Conservation (phyloP, 495 filamentous ascomycete genomes). For the Viridothelium virens region DNA sequence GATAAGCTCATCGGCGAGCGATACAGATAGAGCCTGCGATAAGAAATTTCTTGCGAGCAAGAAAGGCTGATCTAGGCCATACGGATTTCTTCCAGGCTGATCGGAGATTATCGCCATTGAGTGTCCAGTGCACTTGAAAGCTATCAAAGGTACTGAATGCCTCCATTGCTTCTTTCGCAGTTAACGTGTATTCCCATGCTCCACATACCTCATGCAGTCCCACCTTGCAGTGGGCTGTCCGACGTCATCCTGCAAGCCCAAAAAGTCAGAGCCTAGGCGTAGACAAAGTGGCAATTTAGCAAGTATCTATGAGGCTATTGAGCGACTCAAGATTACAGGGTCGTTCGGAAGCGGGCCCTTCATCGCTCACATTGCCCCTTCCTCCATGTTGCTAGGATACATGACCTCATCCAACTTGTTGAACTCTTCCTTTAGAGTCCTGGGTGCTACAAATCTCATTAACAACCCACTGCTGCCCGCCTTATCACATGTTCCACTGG, state of each 20-base stretch:
- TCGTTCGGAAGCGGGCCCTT: background rate
- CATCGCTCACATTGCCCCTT: conserved; percentile 9
- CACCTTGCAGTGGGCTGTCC: background rate
- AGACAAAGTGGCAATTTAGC: background rate
- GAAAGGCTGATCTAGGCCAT: background rate
- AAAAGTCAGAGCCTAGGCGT: background rate
- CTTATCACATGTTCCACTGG: conserved; percentile 89
- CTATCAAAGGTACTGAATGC: conserved; percentile 1
- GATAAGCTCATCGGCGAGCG: background rate
- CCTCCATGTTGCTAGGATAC: conserved; percentile 65
- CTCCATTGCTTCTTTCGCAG: background rate
- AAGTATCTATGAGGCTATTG: background rate
- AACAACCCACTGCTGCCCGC: conserved; percentile 71
- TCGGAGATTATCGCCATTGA: background rate
- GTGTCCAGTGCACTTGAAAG: background rate
- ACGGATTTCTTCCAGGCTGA: background rate
- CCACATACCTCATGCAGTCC: background rate
- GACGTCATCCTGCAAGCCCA: background rate
- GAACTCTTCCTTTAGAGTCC: conserved; percentile 91
- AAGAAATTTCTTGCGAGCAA: background rate
- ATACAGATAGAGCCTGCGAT: background rate
- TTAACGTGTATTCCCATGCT: background rate
- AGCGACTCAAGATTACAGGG: background rate
- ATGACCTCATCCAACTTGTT: conserved; percentile 55
- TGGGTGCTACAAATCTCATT: conserved; percentile 69